Conservation (phyloP, 139 green algal species). For the Yamagishiella unicocca region DNA sequence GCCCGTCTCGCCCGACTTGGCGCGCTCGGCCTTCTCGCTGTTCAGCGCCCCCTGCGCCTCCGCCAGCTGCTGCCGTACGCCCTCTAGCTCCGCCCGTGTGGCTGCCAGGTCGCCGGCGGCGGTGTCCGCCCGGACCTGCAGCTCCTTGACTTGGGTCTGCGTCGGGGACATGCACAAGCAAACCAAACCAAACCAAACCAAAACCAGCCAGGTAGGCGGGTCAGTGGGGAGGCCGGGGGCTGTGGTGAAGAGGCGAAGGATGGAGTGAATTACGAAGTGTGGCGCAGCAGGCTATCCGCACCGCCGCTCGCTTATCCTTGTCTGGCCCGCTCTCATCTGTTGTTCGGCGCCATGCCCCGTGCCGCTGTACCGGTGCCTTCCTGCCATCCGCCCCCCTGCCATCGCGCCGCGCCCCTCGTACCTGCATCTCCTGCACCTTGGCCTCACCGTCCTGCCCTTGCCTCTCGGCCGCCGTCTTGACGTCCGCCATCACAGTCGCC, state of each 20-base stretch:
- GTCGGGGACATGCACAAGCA: neutral
- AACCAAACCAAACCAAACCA: neutral
- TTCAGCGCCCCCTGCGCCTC: conserved; percentile 1
- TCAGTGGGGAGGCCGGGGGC: neutral
- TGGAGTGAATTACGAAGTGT: neutral
- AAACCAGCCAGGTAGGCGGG: no score
- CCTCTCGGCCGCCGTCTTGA: neutral
- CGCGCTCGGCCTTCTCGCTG: neutral
- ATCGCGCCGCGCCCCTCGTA: neutral
- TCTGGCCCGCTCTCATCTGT: neutral
- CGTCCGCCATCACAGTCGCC: neutral
- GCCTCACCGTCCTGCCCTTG: neutral
- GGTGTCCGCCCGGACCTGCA: neutral
- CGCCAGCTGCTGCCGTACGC: conserved; percentile 20
- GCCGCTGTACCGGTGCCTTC: no score
- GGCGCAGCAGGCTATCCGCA: neutral
- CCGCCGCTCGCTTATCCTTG: neutral
- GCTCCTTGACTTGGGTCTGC: conserved; percentile 3
- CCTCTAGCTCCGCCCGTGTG: conserved; percentile 11
- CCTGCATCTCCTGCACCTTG: neutral
- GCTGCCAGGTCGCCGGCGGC: neutral
- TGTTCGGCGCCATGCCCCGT: no score
- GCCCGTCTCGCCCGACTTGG: neutral
- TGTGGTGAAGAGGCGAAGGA: neutral
- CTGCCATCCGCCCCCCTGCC: no score